Evolutionary conservation across 1,284 basidiomycete species (phyloP), one percentile per base, ranked within the genome.

Genomic region (Ustilago bromivora): DNA sequence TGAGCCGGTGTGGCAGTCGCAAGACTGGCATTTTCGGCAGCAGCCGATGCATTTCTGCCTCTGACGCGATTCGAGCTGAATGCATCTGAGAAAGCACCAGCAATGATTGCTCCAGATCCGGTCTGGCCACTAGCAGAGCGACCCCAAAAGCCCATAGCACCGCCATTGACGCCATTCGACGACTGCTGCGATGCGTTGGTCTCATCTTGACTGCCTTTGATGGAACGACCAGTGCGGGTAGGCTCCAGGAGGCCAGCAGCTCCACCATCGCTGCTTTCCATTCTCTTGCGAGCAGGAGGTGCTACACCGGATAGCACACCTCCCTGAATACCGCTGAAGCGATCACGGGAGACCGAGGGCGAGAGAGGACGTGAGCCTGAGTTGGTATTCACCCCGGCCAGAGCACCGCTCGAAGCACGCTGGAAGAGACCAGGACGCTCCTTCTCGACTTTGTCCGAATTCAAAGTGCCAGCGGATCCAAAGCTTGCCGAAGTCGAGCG

Each of bases 261-360:
- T 23, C 53, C 62, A 7, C 75, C 75, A 38, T 68, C 62, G 54
- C 66, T 77, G 70, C 81, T 79, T 34, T 82, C 80, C 73, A 81
- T 80, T 38, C 77, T 71, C 61, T 72, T 77, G 52, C 79, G 73
- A 10, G 73, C 60, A 4, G 72, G 76, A n/a, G 79, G 76, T 23
- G 71, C 81, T 10, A 82, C 81, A 17, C 75, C 79, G 3, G 77
- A 77, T 4, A 82, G 66, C 23, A 82, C 81, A 11, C 81, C 81
- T 28, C 81, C 81, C 46, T 81, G 79, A 32, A 82, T 82, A 34
- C 81, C 81, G 34, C 67, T 74, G 57, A 79, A 79, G 1, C 78
- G 77, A 35, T 82, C 79, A 17, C 81, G 70, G 6, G 71, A 79
- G 11, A 71, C 61, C 17, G 62, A 73, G 19, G 80, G 80, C 19